Evolutionary conservation across 805 yeast species (phyloP).

Genomic region (Priceomyces haplophilus): DNA sequence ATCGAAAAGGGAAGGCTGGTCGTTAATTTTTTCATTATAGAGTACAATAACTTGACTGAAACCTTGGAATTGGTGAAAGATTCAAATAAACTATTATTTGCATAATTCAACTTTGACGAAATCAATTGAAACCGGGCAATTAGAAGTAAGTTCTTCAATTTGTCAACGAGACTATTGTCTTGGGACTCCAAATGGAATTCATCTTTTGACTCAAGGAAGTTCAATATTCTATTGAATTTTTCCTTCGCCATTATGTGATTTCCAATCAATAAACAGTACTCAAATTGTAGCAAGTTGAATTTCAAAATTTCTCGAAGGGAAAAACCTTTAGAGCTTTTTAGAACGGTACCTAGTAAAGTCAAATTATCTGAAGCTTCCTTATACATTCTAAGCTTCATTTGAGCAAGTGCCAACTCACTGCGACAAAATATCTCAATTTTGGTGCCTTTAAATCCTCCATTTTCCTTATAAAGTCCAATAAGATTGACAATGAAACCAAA

Average conservation of each 20-base stretch:
- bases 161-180: conserved; percentile 13
- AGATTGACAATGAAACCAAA: conserved; percentile 19
- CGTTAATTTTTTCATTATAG: conserved; percentile 45
- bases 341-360: conserved; percentile 11
- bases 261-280: conserved; percentile 18
- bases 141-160: conserved; percentile 25
- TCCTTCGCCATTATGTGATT: conserved; percentile 19
- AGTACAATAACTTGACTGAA: conserved; percentile 50
- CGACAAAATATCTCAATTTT: conserved; percentile 8
- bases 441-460: background rate
- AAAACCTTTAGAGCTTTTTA: conserved; percentile 8
- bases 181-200: conserved; percentile 24
- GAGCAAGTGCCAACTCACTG: conserved; percentile 12
- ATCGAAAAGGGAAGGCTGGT: conserved; percentile 15
- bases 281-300: conserved; percentile 31
- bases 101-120: conserved; percentile 21
- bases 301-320: conserved; percentile 14
- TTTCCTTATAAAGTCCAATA: conserved; percentile 15
- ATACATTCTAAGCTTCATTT: conserved; percentile 7
- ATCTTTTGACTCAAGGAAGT: conserved; percentile 22
- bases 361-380: conserved; percentile 16
- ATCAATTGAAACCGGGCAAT: conserved; percentile 36
- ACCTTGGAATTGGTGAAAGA: conserved; percentile 43
- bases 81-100: conserved; percentile 17
- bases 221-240: conserved; percentile 21